Base-by-base conservation (phyloP, 257 asterid genomes). In the Salvia rosmarinus region DNA sequence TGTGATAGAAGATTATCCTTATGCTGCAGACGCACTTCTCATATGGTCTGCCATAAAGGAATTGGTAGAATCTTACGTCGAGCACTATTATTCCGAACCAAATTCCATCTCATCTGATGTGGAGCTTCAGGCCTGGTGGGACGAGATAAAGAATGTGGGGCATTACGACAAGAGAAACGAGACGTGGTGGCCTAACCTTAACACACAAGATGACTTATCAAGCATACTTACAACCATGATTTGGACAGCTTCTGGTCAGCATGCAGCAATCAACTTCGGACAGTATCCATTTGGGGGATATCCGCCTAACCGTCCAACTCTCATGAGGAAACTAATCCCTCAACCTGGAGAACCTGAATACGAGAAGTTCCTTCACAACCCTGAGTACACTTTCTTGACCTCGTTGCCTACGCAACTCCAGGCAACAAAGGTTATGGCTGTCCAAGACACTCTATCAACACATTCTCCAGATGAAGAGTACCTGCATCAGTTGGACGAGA, bases 391-490 rank as follows among this genome's bases (percentile, higher is more conserved):
- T 16, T 92, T 92, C 81, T 83, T 92, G 88, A 82, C 96, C 58
- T 88, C 96, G 28, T 80, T 92, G 86, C 92, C 96, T 25, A 90
- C 96, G 70, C 94, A 86, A 77, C 96, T 92, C 46, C 98, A 92
- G 74, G 98, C 96, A 12, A 92, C 98, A 5, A 92, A 92, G 75
- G 90, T 92, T 43, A 90, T 92, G 98, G 98, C 98, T 17, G 96
- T 92, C 7, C 98, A 92, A 55, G 98, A 92, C 63, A 88, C 95
- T 6, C 80, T 90, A 52, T 92, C 98, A 1, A 92, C 96, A 35
- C 96, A 92, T 81, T 90, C 98, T 25, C 82, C 91, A 5, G 96
- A 91, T 40, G 97, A 91, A 73, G 97, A 91, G 83, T 92, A 90
- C 81, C 6, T 92, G 58, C 64, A 78, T 71, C 95, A 92, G 87